phyloP scores from a whole-genome alignment of 495 filamentous ascomycete species.

The Rusavskia elegans region DNA sequence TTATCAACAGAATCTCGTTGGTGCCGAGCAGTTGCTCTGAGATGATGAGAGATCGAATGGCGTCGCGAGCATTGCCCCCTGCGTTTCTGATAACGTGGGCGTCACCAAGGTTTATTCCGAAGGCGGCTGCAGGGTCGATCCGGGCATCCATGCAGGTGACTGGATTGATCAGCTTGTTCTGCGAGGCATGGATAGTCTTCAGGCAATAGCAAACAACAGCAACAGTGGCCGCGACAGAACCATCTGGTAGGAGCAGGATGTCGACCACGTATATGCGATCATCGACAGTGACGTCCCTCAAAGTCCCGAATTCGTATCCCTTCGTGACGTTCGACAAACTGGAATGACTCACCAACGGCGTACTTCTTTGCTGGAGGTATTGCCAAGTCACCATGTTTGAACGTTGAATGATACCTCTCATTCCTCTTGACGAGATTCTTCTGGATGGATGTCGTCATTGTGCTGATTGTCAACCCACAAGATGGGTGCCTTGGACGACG shows the following conservation, averaged over 20 bases:
- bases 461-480: not conserved
- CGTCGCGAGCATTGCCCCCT: constrained; percentile 51
- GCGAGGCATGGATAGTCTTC: too few relatives aligned
- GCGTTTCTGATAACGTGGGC: constrained; percentile 73
- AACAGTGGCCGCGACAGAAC: too few relatives aligned
- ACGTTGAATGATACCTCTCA: constrained; percentile 40
- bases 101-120: constrained; percentile 59
- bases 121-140: constrained; percentile 53
- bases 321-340: not conserved
- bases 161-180: constrained; percentile 17
- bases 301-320: not conserved
- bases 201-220: too few relatives aligned
- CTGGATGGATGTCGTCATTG: constrained; percentile 29
- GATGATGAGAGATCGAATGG: constrained; percentile 59
- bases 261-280: too few relatives aligned
- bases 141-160: constrained; percentile 81
- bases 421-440: constrained; percentile 42
- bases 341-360: constrained; percentile 28
- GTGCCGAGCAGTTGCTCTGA: constrained; percentile 75
- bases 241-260: too few relatives aligned
- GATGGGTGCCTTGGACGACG: too few relatives aligned
- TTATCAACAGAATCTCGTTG: constrained; percentile 56
- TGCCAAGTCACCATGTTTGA: constrained; percentile 48
- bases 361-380: constrained; percentile 61
- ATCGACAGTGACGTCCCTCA: not conserved